These are phyloP conservation scores for Aspergillus neotritici DNA, from an alignment of 2,329 filamentous ascomycete genomes.

Conservation along the genomic window DNA sequence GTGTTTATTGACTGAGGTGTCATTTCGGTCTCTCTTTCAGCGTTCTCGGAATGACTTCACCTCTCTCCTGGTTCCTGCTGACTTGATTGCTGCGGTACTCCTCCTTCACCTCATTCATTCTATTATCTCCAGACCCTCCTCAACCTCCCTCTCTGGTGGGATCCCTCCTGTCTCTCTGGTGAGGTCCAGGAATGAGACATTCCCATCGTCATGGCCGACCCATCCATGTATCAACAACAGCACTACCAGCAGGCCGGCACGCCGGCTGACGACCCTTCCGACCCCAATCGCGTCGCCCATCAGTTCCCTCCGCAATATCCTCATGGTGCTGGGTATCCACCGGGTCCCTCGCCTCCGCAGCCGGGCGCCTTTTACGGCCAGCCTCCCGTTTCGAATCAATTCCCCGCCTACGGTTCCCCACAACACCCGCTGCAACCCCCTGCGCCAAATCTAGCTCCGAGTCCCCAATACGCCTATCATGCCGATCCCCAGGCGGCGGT, in stretches of 20 bases:
- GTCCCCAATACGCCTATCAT: constrained; percentile 25
- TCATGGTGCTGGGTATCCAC: constrained; percentile 29
- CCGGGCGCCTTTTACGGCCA: constrained; percentile 33
- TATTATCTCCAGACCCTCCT: constrained; percentile 25
- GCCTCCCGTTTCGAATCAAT: constrained; percentile 25
- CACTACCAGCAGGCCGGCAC: constrained; percentile 17
- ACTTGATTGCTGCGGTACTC: not conserved
- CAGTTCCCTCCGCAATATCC: constrained; percentile 50
- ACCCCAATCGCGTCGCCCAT: constrained; percentile 46
- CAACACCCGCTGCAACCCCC: constrained; percentile 22
- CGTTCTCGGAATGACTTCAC: no score
- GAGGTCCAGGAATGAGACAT: no score
- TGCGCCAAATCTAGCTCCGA: constrained; percentile 16
- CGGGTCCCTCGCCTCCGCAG: constrained; percentile 36
- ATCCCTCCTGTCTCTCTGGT: constrained; percentile 7
- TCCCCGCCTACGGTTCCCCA: constrained; percentile 24
- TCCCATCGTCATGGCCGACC: constrained; percentile 34
- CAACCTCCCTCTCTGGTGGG: constrained; percentile 6
- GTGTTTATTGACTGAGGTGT: no score
- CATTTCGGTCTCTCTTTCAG: no score
- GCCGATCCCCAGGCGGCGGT: constrained; percentile 21
- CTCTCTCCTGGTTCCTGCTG: constrained; percentile 3
- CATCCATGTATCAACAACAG: constrained; percentile 32
- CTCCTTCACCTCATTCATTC: constrained; percentile 1
- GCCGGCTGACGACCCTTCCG: constrained; percentile 50